Conservation (phyloP, 1,284 basidiomycete genomes). For the Cutaneotrichosporon sp. region DNA sequence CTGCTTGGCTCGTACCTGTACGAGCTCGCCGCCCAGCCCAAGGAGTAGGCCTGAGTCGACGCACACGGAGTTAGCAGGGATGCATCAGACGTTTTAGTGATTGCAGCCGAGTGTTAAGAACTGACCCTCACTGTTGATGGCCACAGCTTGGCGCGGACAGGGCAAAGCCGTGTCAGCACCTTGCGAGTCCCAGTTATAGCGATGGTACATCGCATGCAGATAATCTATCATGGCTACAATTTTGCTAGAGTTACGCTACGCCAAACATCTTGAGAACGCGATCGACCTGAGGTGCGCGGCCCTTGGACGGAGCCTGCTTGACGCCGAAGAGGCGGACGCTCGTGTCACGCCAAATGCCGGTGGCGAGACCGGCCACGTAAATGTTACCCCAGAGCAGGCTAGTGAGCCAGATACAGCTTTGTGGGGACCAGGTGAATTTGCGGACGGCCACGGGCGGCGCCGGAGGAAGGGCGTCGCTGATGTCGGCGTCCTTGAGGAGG, state of each 20-base stretch:
- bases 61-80: background rate
- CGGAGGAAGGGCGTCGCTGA: constrained; percentile 70
- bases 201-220: no score
- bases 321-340: constrained; percentile 81
- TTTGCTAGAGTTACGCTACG: constrained; percentile 21
- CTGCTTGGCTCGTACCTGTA: constrained; percentile 77
- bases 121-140: no score
- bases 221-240: no score
- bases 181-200: no score
- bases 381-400: constrained; percentile 88
- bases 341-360: constrained; percentile 77
- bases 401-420: constrained; percentile 81
- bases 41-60: constrained; percentile 10
- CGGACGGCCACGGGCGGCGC: constrained; percentile 61
- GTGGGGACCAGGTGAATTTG: constrained; percentile 83
- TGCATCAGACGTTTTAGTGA: background rate
- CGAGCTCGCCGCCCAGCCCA: constrained; percentile 57
- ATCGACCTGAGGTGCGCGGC: constrained; percentile 36
- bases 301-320: constrained; percentile 59
- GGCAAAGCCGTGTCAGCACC: no score
- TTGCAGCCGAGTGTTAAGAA: no score
- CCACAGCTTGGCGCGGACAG: no score
- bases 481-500: constrained; percentile 56
- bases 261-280: constrained; percentile 45
- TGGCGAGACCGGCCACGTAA: constrained; percentile 76